Percentiles rank a stretch among this genome's conserved stretches.
Conservation (phyloP, 352 stramenopile genomes). For the Phytophthora ohioensis region DNA sequence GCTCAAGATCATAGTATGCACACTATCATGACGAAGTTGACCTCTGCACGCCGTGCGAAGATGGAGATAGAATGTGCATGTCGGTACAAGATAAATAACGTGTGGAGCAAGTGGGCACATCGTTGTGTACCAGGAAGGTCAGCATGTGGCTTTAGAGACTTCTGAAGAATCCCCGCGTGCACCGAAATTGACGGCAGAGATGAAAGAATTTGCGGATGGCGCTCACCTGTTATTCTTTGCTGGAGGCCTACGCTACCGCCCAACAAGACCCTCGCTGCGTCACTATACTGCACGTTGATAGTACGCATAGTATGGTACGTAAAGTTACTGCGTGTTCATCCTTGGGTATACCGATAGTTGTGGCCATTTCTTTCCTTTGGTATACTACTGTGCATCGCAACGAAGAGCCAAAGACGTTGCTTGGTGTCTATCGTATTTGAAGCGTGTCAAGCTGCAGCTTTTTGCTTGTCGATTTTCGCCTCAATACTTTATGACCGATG, state of each 20-base stretch:
- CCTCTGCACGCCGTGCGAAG: too few species aligned
- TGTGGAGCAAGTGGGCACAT: too few species aligned
- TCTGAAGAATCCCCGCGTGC: too few species aligned
- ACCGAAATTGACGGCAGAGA: too few species aligned
- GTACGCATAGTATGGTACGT: slow-evolving; percentile 11
- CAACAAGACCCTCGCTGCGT: neutral
- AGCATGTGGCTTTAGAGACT: too few species aligned
- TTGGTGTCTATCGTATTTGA: slow-evolving; percentile 17
- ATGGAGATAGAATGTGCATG: too few species aligned
- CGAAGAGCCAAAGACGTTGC: slow-evolving; percentile 4
- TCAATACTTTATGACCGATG: slow-evolving; percentile 12
- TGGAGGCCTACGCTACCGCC: neutral
- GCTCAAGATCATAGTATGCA: too few species aligned
- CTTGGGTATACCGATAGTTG: slow-evolving; percentile 9
- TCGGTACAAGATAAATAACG: too few species aligned
- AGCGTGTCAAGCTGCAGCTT: neutral
- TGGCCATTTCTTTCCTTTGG: neutral
- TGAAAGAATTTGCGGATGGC: neutral
- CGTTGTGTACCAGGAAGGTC: too few species aligned
- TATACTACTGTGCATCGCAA: slow-evolving; percentile 20
- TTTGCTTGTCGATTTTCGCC: slow-evolving; percentile 7
- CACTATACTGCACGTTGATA: slow-evolving; percentile 17
- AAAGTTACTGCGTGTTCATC: slow-evolving; percentile 13
- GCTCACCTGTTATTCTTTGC: neutral
- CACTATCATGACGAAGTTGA: too few species aligned